Evolutionary conservation across 139 green algal genomes (phyloP).

Genomic region (Nannochloris sp.): DNA sequence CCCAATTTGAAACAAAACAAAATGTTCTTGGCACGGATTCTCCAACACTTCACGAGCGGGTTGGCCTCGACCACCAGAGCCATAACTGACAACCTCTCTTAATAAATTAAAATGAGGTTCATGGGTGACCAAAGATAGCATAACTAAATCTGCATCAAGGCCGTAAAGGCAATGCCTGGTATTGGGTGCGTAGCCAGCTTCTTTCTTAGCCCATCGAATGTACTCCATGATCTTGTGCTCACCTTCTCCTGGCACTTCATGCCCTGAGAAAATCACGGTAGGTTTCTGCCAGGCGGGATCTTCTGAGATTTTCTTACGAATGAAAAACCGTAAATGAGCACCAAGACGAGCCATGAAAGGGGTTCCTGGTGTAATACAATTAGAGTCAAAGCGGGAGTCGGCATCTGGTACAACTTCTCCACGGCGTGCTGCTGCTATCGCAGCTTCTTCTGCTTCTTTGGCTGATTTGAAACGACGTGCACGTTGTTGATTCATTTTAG

Average conservation of each 20-base stretch:
- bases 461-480: constrained; percentile 11
- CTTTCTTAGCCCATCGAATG: constrained; percentile 60
- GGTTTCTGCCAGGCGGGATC: constrained; percentile 75
- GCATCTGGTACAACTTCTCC: constrained; percentile 41
- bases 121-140: constrained; percentile 91
- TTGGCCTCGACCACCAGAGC: constrained; percentile 59
- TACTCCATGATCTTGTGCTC: constrained; percentile 99
- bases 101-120: constrained; percentile 96
- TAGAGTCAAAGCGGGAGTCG: constrained; percentile 73
- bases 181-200: constrained; percentile 45
- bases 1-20: constrained; percentile 90
- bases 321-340: constrained; percentile 80
- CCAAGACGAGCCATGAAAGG: constrained; percentile 71
- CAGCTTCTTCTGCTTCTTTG: constrained; percentile 38
- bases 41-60: constrained; percentile 77
- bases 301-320: constrained; percentile 75
- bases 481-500: constrained; percentile 97
- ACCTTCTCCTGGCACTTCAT: constrained; percentile 89
- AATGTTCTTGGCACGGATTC: constrained; percentile 82
- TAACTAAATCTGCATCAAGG: constrained; percentile 93
- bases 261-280: constrained; percentile 73
- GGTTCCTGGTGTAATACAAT: constrained; percentile 87
- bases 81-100: constrained; percentile 65
- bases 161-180: constrained; percentile 92
- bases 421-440: constrained; percentile 19